Base-by-base conservation (phyloP, 78 protist species). In the Polysphondylium violaceum region DNA sequence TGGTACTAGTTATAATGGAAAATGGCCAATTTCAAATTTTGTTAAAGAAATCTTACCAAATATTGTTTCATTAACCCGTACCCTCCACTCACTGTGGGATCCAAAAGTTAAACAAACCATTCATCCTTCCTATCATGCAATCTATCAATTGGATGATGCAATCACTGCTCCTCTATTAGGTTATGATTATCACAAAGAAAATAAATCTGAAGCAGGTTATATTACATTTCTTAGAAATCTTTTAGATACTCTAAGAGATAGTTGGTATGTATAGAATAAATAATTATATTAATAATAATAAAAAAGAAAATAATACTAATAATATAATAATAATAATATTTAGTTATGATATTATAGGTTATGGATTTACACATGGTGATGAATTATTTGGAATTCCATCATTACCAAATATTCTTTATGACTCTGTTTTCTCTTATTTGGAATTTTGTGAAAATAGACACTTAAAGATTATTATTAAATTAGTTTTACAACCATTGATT, bases 361-460 rank as follows among this genome's bases (percentile, higher is more conserved):
- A 59, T 43, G 91, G 91, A 27, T 83, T 83, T 14, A 41, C 73
- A 40, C 91, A 83, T 69, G 14, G 81, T 0, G 91, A 83, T 83
- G 91, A 83, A 59, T 38, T 83, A n/a, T 83, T 25, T 40, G n/a
- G 56, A 2, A 53, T 83, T 14, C 29, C 78, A 27, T 63, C 33
- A 21, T 16, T 83, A 21, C 7, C 71, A 55, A 58, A 69, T 14
- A 35, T 69, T 8, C 25, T 83, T 2, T 31, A 25, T 50, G 91
- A 83, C 16, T 83, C 91, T 14, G 60, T 83, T 4, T 83, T 83
- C 61, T 83, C 91, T 1, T 25, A 43, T 56, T 83, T 83, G 27
- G 91, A 83, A 41, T 67, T 72, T 19, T 38, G 60, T 21, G 91
- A 83, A 71, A 83, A 83, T 69, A 38, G 91, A 43, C 91, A 83